Percentiles rank a stretch among this genome's conserved stretches.
Conservation (phyloP, 2,329 filamentous ascomycete genomes). For the Zymoseptoria crescenta region DNA sequence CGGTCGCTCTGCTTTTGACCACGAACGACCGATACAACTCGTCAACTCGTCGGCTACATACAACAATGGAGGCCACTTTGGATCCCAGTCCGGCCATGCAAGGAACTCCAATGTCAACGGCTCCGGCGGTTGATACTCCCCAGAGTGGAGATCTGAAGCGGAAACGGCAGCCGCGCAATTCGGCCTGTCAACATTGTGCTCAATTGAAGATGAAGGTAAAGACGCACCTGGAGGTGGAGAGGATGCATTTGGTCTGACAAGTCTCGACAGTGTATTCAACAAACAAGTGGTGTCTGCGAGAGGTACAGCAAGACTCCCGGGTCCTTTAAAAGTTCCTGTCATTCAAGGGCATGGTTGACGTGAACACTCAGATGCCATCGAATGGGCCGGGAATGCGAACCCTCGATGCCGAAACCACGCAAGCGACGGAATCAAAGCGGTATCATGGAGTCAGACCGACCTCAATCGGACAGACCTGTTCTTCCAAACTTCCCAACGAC, state of each 20-base stretch:
- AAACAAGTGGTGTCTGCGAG: slow-evolving; percentile 15
- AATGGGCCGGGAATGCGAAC: slow-evolving; percentile 21
- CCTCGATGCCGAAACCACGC: slow-evolving; percentile 22
- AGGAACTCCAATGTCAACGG: not conserved
- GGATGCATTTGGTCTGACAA: not conserved
- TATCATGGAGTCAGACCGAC: slow-evolving; percentile 2
- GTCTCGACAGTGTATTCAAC: not conserved
- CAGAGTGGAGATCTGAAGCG: slow-evolving; percentile 14
- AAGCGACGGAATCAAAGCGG: slow-evolving; percentile 19
- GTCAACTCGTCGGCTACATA: not conserved
- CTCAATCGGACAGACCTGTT: not conserved
- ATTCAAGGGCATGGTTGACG: slow-evolving; percentile 6
- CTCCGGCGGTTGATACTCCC: slow-evolving; percentile 3
- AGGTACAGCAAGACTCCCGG: slow-evolving; percentile 6
- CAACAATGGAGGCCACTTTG: not conserved
- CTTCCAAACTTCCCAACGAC: not conserved
- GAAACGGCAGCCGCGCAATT: slow-evolving; percentile 23
- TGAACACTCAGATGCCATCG: slow-evolving; percentile 19
- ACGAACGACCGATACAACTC: not conserved
- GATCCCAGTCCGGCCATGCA: not conserved
- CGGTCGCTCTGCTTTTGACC: not conserved
- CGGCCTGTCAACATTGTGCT: slow-evolving; percentile 22
- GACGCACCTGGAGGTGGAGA: not conserved
- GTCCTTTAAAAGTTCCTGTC: not conserved
- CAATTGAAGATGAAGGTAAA: slow-evolving; percentile 23